These are phyloP conservation scores for Sphaceloma murrayae DNA, from an alignment of 2,329 filamentous ascomycete species.

Conservation along the genomic window DNA sequence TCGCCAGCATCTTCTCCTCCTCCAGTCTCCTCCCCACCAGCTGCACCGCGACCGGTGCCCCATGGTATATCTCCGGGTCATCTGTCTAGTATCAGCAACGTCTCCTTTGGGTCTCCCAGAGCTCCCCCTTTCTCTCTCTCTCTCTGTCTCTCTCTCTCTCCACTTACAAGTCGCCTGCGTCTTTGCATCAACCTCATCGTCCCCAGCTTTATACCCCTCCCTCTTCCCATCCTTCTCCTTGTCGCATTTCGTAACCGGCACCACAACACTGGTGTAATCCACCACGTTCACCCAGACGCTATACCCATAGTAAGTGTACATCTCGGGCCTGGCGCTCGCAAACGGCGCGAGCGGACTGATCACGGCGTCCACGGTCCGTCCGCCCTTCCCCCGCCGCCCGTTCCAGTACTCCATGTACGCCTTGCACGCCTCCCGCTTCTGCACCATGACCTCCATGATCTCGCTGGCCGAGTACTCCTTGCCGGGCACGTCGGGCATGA, in stretches of 20 bases:
- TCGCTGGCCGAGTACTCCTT: constrained; percentile 33
- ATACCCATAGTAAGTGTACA: constrained; percentile 42
- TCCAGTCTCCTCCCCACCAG: constrained; percentile 27
- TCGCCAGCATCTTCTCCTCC: constrained; percentile 31
- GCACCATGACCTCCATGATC: constrained; percentile 42
- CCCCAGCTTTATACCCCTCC: constrained; percentile 25
- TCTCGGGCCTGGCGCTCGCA: constrained; percentile 39
- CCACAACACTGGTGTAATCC: constrained; percentile 46
- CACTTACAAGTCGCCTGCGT: constrained; percentile 35
- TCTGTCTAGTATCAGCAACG: constrained; percentile 20
- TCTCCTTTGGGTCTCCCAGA: no score
- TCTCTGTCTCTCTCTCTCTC: no score
- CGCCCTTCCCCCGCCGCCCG: constrained; percentile 39
- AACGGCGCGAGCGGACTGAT: constrained; percentile 44
- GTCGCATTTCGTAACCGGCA: constrained; percentile 48
- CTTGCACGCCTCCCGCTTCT: constrained; percentile 47
- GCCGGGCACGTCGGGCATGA: constrained; percentile 27
- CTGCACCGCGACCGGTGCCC: constrained; percentile 29
- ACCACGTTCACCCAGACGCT: constrained; percentile 43
- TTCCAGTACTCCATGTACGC: constrained; percentile 58
- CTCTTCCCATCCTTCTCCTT: constrained; percentile 40
- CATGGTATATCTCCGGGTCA: constrained; percentile 29
- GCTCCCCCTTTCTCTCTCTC: no score
- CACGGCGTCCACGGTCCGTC: constrained; percentile 44
- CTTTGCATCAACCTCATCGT: constrained; percentile 31